phyloP scores from a whole-genome alignment of 192 early-diverging fungal genomes.

The Backusella luteola region DNA sequence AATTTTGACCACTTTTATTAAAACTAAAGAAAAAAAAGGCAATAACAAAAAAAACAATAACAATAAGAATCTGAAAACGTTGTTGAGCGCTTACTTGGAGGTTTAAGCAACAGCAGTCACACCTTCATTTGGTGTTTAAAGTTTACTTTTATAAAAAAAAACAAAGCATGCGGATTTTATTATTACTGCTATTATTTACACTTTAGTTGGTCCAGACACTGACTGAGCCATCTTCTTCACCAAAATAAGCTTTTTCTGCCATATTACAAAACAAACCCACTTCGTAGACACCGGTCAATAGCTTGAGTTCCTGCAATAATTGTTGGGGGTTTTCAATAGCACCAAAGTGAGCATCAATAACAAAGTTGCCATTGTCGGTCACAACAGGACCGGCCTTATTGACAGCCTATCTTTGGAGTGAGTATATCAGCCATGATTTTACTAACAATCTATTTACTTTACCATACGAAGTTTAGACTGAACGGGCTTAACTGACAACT shows the following conservation, averaged over 20 bases:
- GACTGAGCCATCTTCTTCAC: slow-evolving; percentile 73
- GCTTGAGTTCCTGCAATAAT: slow-evolving; percentile 49
- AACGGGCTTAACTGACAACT: slow-evolving; percentile 35
- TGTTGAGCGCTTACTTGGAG: not conserved
- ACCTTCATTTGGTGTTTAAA: not conserved
- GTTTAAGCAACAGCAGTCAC: not conserved
- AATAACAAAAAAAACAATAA: not conserved
- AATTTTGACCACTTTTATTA: not conserved
- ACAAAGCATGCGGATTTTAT: not conserved
- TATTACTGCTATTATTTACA: not conserved
- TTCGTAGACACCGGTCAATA: slow-evolving; percentile 84
- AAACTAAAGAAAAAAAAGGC: not conserved
- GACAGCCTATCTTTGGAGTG: not conserved
- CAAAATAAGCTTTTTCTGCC: slow-evolving; percentile 84
- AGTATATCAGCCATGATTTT: not conserved
- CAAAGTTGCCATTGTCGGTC: slow-evolving; percentile 92
- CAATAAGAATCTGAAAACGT: not conserved
- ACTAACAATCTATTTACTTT: not conserved
- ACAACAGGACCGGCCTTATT: slow-evolving; percentile 92
- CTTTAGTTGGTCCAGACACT: slow-evolving; percentile 32
- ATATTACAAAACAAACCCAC: slow-evolving; percentile 90
- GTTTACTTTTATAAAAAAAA: not conserved
- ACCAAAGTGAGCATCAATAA: slow-evolving; percentile 85
- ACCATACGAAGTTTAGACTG: slow-evolving; percentile 77
- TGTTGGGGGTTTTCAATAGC: slow-evolving; percentile 60